phyloP scores from a whole-genome alignment of 2,329 filamentous ascomycete genomes.

The Periconia sp. region DNA sequence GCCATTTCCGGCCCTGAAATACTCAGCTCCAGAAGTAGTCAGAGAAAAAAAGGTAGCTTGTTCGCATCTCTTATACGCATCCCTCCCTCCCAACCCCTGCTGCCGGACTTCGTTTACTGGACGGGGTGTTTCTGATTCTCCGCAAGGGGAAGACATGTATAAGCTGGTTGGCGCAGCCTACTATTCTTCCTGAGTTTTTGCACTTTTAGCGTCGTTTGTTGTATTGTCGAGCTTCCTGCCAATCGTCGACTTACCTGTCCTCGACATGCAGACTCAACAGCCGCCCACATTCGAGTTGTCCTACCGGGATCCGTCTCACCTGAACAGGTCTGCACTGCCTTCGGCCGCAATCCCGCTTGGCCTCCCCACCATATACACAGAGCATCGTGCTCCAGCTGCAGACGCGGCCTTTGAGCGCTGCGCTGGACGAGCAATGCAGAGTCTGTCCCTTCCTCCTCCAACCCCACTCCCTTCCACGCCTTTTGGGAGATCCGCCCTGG shows the following conservation, averaged over 20 bases:
- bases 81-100: constrained; percentile 18
- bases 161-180: constrained; percentile 19
- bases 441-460: constrained; percentile 47
- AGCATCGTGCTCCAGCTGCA: constrained; percentile 41
- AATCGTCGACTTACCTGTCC: constrained; percentile 37
- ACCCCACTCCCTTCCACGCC: constrained; percentile 43
- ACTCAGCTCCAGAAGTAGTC: too few relatives aligned
- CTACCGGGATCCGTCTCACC: constrained; percentile 23
- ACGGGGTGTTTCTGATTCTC: constrained; percentile 23
- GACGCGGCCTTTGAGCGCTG: constrained; percentile 43
- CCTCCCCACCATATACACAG: constrained; percentile 26
- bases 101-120: constrained; percentile 22
- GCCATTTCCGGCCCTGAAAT: too few relatives aligned
- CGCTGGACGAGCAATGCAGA: constrained; percentile 49
- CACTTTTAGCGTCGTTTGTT: constrained; percentile 7
- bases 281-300: constrained; percentile 27
- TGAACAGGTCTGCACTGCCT: constrained; percentile 20
- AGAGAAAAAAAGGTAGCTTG: constrained; percentile 39
- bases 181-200: constrained; percentile 14
- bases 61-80: constrained; percentile 22
- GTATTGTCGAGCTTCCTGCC: constrained; percentile 23
- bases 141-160: constrained; percentile 23
- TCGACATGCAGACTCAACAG: constrained; percentile 38
- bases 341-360: constrained; percentile 22
- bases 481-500: constrained; percentile 44